Conservation (phyloP, 768 basidiomycete genomes). For the Hebeloma cylindrosporum region DNA sequence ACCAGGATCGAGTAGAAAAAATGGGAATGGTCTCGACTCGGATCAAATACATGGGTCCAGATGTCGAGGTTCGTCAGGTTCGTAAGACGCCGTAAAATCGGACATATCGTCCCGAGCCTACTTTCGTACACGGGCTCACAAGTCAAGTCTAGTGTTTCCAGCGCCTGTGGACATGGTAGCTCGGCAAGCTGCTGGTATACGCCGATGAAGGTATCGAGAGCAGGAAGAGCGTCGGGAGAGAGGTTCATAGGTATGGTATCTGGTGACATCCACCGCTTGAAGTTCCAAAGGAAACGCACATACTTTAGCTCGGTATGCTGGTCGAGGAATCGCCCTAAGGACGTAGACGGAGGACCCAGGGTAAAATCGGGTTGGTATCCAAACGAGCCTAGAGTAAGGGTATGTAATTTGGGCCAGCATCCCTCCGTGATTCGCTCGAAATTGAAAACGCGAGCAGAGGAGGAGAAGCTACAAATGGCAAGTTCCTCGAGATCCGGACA, state of each 20-base stretch:
- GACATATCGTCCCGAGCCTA: slow-evolving; percentile 33
- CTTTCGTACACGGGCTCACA: slow-evolving; percentile 47
- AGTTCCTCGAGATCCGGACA: slow-evolving; percentile 51
- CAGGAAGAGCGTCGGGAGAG: slow-evolving; percentile 26
- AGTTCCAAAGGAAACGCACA: slow-evolving; percentile 50
- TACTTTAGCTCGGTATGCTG: slow-evolving; percentile 39
- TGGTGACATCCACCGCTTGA: slow-evolving; percentile 50
- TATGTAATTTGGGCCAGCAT: slow-evolving; percentile 40
- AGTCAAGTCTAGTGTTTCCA: slow-evolving; percentile 47
- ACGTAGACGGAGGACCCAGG: slow-evolving; percentile 30
- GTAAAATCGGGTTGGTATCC: slow-evolving; percentile 48
- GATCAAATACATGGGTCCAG: slow-evolving; percentile 45
- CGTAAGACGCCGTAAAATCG: slow-evolving; percentile 35
- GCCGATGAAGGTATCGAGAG: slow-evolving; percentile 44
- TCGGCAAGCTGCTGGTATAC: slow-evolving; percentile 47
- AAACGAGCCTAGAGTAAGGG: slow-evolving; percentile 50
- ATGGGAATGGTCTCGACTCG: slow-evolving; percentile 30
- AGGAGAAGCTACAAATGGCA: slow-evolving; percentile 50
- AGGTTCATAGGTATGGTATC: slow-evolving; percentile 35
- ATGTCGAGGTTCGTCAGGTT: slow-evolving; percentile 43
- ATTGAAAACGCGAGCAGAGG: slow-evolving; percentile 44
- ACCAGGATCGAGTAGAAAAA: slow-evolving; percentile 38
- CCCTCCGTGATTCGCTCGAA: slow-evolving; percentile 40
- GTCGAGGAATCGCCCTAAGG: slow-evolving; percentile 39
- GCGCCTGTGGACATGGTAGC: slow-evolving; percentile 33